Base-by-base conservation (phyloP, 371 early-diverging fungal genomes). In the Mortierella sp. region DNA sequence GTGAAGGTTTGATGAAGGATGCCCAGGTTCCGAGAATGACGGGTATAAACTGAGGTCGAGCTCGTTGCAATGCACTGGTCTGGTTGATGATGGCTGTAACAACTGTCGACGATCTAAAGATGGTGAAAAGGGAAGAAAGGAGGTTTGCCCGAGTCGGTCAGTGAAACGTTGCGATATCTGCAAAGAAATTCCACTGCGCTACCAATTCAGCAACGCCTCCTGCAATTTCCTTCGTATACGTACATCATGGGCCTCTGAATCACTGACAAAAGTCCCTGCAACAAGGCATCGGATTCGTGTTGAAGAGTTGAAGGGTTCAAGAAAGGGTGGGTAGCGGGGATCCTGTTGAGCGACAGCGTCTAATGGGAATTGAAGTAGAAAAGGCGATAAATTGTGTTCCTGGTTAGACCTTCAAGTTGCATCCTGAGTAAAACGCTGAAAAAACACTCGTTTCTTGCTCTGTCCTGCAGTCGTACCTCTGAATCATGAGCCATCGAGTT, bases 11-110 rank as follows among this genome's bases (percentile, higher is more conserved):
- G 22, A 41, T 64, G 48, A 79, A 83, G 7, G 73, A 48, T 1
- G 47, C 48, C 84, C 75, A 79, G 47, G 66, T 76, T 52, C 66
- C 68, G 39, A 83, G 79, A 53, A 83, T 73, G 47, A 63, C 63
- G 1, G 84, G 84, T 44, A 83, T 79, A 69, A 75, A 76, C 65
- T 83, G 84, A 19, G 84, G 84, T 37, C 84, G 55, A 1, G 84
- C 76, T 29, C 84, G 66, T 52, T 79, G 84, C 43, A 83, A 47
- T 0, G 79, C 79, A 52, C 84, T 83, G 19, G 79, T 73, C 40
- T 78, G 84, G 37, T 50, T 79, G 55, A 83, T 75, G 40, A 83
- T 61, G 0, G 79, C 84, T 6, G 84, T 83, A 31, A 83, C 70
- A 52, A 73, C 64, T n/a, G 84, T 83, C 14, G 84, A 76, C 3